Conservation (phyloP, 2,329 filamentous ascomycete species). For the Colletotrichum sp. region DNA sequence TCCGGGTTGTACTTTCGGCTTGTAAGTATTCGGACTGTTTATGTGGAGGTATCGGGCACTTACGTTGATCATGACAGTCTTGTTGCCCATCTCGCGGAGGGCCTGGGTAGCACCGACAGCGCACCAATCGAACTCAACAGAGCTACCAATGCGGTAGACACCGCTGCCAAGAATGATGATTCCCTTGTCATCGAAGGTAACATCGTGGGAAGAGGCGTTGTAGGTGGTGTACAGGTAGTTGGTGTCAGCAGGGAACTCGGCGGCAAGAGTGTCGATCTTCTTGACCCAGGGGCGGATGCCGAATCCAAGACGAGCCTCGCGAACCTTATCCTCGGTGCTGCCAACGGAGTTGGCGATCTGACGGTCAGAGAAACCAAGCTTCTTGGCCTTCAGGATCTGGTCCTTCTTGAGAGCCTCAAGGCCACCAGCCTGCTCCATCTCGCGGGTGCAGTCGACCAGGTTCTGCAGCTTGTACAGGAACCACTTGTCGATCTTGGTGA, state of each 20-base stretch:
- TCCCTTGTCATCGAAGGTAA: conserved; percentile 91
- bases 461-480: conserved; percentile 99
- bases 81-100: conserved; percentile 85
- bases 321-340: conserved; percentile 87
- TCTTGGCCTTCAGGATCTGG: conserved; percentile 89
- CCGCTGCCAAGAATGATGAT: conserved; percentile 89
- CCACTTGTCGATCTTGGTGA: conserved; percentile 99
- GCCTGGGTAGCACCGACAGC: conserved; percentile 89
- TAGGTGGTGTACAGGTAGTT: conserved; percentile 99
- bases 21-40: conserved; percentile 57
- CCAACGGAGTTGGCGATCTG: conserved; percentile 90
- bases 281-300: conserved; percentile 96
- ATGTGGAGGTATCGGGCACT: conserved; percentile 32
- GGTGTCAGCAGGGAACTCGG: conserved; percentile 93
- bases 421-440: conserved; percentile 83
- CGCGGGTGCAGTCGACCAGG: conserved; percentile 87
- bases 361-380: conserved; percentile 95
- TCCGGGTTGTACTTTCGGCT: conserved; percentile 57
- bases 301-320: conserved; percentile 82
- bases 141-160: conserved; percentile 97
- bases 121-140: conserved; percentile 99
- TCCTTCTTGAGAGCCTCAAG: conserved; percentile 88
- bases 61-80: conserved; percentile 96
- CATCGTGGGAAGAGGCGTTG: conserved; percentile 92
- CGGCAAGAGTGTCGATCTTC: conserved; percentile 96